Evolutionary conservation across 1,284 basidiomycete species (phyloP), one percentile per base, ranked within the genome.

Genomic region (Sanghuangporus sanghuang): DNA sequence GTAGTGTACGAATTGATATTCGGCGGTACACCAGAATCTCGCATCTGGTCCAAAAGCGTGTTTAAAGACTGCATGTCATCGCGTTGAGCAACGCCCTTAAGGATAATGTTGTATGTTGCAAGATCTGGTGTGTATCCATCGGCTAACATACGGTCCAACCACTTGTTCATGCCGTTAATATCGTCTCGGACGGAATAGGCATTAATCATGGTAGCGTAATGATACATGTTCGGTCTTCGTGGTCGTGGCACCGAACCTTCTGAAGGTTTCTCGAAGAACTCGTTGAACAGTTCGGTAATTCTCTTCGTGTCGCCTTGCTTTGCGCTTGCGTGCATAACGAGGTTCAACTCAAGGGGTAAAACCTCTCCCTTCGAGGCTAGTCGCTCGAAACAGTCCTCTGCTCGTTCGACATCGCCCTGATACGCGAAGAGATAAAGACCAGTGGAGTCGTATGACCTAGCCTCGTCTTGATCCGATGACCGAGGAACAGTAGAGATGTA

Each of bases 11-110:
- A 80, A 58, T 81, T 75, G 5, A 69, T 70, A 61, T 83, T 80
- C 0, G 88, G 88, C 39, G 69, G 57, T 16, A 87, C 66, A 2
- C 80, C 78, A 2, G 77, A 73, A 1, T 71, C 68, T 39, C 82
- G 80, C 85, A 96, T 89, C 69, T 87, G 80, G 35, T 86, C 75
- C 65, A 94, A 80, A 5, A 92, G 73, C 5, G 74, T 69, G 5
- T 81, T 74, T n/a, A 90, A 81, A 7, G 81, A 76, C 12, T 80
- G 74, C 14, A 87, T 67, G 64, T 92, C 86, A 35, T 81, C 84
- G 14, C 79, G 79, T 56, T 75, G 72, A 11, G 87, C 83, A 69
- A 90, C 86, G 46, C 79, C 78, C 60, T 84, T 77, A 27, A 95
- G 76, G 57, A 93, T 76, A 64, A 81, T 79, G 67, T 83, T 86